These are phyloP conservation scores for Diversispora eburnea DNA, from an alignment of 192 early-diverging fungal genomes.

Conservation along the genomic window DNA sequence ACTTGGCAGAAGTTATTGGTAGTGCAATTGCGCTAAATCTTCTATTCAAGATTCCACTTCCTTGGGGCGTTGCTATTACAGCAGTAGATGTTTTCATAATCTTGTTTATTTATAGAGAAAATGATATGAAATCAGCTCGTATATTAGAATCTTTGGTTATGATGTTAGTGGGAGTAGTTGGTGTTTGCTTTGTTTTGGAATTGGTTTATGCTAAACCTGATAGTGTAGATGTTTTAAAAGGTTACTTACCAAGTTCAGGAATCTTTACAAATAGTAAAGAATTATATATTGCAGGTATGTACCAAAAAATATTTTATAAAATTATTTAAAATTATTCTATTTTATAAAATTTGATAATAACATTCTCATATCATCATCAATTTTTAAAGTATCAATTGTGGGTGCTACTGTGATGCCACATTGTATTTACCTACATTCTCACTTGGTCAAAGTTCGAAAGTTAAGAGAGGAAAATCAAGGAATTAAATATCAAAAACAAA, in stretches of 20 bases:
- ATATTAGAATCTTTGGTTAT: slow-evolving; percentile 70
- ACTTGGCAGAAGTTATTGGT: slow-evolving; percentile 82
- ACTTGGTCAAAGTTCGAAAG: slow-evolving; percentile 63
- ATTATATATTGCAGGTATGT: slow-evolving; percentile 73
- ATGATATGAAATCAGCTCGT: slow-evolving; percentile 46
- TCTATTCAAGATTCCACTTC: slow-evolving; percentile 66
- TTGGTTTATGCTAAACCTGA: slow-evolving; percentile 57
- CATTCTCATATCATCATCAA: too few species aligned
- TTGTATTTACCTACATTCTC: slow-evolving; percentile 76
- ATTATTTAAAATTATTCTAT: too few species aligned
- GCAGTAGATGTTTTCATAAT: slow-evolving; percentile 69
- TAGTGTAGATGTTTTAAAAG: slow-evolving; percentile 56
- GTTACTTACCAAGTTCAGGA: slow-evolving; percentile 54
- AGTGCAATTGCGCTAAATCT: slow-evolving; percentile 79
- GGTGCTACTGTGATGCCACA: slow-evolving; percentile 90
- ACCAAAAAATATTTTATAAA: too few species aligned
- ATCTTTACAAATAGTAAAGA: slow-evolving; percentile 54
- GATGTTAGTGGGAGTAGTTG: slow-evolving; percentile 56
- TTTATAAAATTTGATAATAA: too few species aligned
- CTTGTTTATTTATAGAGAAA: slow-evolving; percentile 53
- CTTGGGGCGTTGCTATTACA: slow-evolving; percentile 72
- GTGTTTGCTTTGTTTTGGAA: slow-evolving; percentile 63
- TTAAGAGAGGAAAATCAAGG: slow-evolving; percentile 25
- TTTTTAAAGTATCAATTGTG: slow-evolving; percentile 31
- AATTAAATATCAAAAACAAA: slow-evolving; percentile 22